phyloP scores from a whole-genome alignment of 106 monocot species.

The Chionographis japonica region DNA sequence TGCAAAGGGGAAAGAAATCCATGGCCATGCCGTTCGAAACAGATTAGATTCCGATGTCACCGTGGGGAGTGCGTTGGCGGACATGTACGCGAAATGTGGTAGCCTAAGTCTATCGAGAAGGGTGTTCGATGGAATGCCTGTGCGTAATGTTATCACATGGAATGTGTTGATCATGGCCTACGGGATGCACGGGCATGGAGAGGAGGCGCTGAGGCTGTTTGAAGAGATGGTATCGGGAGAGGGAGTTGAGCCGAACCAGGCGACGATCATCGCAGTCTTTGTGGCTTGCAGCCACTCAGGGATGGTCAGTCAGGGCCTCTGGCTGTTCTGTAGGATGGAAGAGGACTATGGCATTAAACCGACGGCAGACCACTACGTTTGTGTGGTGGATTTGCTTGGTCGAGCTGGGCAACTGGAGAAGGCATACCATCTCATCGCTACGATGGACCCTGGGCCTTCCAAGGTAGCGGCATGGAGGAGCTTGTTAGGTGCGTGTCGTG shows the following conservation, averaged over 20 bases:
- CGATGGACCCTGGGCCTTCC: slow-evolving; percentile 33
- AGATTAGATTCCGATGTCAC: slow-evolving; percentile 44
- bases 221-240: slow-evolving; percentile 37
- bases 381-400: slow-evolving; percentile 76
- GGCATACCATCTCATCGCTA: slow-evolving; percentile 47
- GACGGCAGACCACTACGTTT: slow-evolving; percentile 68
- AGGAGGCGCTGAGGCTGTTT: slow-evolving; percentile 53
- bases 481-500: slow-evolving; percentile 71
- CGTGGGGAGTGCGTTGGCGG: slow-evolving; percentile 82
- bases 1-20: slow-evolving; percentile 81
- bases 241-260: slow-evolving; percentile 59
- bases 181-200: slow-evolving; percentile 85
- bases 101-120: slow-evolving; percentile 40
- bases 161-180: slow-evolving; percentile 88
- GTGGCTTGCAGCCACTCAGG: slow-evolving; percentile 92
- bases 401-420: slow-evolving; percentile 61
- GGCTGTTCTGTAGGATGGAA: slow-evolving; percentile 55
- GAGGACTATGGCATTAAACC: slow-evolving; percentile 36
- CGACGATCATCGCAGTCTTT: slow-evolving; percentile 73
- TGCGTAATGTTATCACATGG: slow-evolving; percentile 73
- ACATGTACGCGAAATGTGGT: slow-evolving; percentile 88
- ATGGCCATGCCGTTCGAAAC: slow-evolving; percentile 64
- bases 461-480: slow-evolving; percentile 75
- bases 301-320: slow-evolving; percentile 57
- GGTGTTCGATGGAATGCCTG: slow-evolving; percentile 61